These are phyloP conservation scores for Microbotryomycetes sp. DNA, from an alignment of 1,284 basidiomycete genomes.

Conservation along the genomic window DNA sequence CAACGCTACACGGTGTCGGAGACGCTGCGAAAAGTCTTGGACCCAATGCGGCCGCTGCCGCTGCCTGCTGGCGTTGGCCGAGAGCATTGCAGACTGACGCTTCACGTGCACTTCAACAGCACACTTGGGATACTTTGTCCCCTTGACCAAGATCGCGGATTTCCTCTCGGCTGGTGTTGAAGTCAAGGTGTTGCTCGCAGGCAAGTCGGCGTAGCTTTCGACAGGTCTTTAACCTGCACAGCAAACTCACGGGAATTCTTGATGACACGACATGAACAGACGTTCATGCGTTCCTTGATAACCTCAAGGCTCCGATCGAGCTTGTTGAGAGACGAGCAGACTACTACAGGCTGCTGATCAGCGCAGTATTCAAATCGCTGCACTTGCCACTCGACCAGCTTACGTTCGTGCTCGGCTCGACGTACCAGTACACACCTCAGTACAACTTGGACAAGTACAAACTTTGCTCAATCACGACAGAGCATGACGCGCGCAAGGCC, in stretches of 20 bases:
- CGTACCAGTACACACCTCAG: constrained; percentile 82
- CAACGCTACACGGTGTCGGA: too few species aligned
- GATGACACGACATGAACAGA: constrained; percentile 59
- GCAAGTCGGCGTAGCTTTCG: constrained; percentile 43
- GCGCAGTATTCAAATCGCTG: constrained; percentile 76
- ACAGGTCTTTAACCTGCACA: too few species aligned
- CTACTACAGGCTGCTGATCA: constrained; percentile 81
- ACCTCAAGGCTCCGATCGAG: constrained; percentile 93
- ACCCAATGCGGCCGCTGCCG: too few species aligned
- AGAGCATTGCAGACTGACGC: too few species aligned
- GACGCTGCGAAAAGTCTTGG: too few species aligned
- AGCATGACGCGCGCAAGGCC: constrained; percentile 96
- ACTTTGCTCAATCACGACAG: constrained; percentile 78
- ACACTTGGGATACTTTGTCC: constrained; percentile 95
- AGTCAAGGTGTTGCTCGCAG: constrained; percentile 85
- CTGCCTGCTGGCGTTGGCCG: too few species aligned
- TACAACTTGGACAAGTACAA: constrained; percentile 96
- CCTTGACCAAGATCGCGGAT: constrained; percentile 82
- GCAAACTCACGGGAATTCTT: too few species aligned
- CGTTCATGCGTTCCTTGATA: constrained; percentile 95
- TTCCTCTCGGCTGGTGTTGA: constrained; percentile 84
- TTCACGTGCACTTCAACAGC: too few species aligned
- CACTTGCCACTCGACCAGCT: constrained; percentile 83
- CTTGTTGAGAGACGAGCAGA: constrained; percentile 80
- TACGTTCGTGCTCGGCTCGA: constrained; percentile 78